These are phyloP conservation scores for Microstegium vimineum DNA, from an alignment of 176 grass and related monocot species.

Conservation along the genomic window DNA sequence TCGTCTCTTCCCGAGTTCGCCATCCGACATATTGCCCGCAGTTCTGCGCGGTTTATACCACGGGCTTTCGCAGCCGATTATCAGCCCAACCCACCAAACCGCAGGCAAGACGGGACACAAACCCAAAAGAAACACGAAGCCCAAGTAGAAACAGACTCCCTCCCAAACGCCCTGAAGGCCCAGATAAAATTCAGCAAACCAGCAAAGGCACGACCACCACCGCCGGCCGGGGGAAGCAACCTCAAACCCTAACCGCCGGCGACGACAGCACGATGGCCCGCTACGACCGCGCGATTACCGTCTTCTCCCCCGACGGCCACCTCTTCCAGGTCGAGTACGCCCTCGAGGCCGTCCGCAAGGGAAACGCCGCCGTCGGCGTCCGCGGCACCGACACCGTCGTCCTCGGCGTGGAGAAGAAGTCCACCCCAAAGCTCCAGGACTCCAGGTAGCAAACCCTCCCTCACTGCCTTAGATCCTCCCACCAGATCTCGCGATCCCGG, in stretches of 20 bases:
- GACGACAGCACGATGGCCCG: constrained; percentile 57
- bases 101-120: not conserved
- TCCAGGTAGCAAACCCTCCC: constrained; percentile 42
- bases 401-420: constrained; percentile 99
- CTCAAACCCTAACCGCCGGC: constrained; percentile 47
- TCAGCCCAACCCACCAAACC: not conserved
- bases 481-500: not conserved
- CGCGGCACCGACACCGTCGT: constrained; percentile 91
- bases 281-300: constrained; percentile 99
- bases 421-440: constrained; percentile 96
- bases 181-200: not conserved
- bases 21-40: too few species aligned
- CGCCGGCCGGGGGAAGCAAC: constrained; percentile 17
- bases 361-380: constrained; percentile 97
- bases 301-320: constrained; percentile 98
- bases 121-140: not conserved
- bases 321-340: constrained; percentile 99
- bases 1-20: too few species aligned
- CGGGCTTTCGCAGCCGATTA: too few species aligned
- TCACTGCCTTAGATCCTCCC: too few species aligned
- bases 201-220: constrained; percentile 7
- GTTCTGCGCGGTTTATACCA: too few species aligned
- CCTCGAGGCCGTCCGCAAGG: constrained; percentile 97
- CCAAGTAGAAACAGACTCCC: constrained; percentile 1
- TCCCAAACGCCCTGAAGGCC: not conserved